Base-by-base conservation (phyloP, 768 basidiomycete genomes). In the Gymnopilus junonius region DNA sequence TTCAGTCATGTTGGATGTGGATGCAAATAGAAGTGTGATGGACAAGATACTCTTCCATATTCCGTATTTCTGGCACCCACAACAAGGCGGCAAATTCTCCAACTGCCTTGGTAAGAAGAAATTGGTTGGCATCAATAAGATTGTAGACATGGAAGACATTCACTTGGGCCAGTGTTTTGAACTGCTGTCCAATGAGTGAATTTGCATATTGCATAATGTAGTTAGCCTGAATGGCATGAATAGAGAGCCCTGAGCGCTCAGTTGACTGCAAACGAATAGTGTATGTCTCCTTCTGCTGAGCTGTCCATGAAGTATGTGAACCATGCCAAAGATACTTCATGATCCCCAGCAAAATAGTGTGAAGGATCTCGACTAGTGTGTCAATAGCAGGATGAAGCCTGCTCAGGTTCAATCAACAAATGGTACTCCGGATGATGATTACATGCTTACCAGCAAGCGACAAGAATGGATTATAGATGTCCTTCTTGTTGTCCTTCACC, bases 171-270 rank as follows among this genome's bases (percentile, higher is more conserved):
- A 83, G 20, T 0, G 73, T 75, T 62, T 82, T 82, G 48, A 82
- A 74, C 25, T 83, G 82, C 4, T 70, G 69, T 8, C 81, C 80
- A 43, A 83, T 78, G 3, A 84, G 67, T 0, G 75, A 76, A 58
- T 80, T 80, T 0, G 70, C 66, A 61, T 82, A 82, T 48, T 83
- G 79, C 67, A 79, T 75, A 27, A 83, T 80, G 62, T 82, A 83
- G 1, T 65, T 65, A 0, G 79, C 79, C 23, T 75, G 74, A 21
- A 85, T 75, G 1, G 73, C 27, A 1, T 69, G 78, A 11, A 78
- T 67, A 0, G 70, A 69, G 2, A 78, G 66, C 0, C 76, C 79
- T 20, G 62, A 37, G 15, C 64, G 69, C 29, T 76, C 54, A 0
- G 81, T 75, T 3, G 74, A 63, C 60, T 78, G 77, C 3, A 80